Conservation (phyloP, 352 stramenopile genomes). For the Phytophthora citricola region DNA sequence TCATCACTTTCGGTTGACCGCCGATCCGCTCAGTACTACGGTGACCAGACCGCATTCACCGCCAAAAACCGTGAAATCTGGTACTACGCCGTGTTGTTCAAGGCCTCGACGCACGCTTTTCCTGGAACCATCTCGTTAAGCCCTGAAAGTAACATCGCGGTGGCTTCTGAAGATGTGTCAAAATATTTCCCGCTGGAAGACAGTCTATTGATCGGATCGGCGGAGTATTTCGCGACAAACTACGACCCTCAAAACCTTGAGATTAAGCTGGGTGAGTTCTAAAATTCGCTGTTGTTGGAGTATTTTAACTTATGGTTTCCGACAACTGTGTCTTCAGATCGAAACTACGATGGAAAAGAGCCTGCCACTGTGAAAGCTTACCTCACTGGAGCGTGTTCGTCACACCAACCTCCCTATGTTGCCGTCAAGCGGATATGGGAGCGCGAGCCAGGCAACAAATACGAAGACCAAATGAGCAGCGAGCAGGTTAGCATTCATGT, state of each 20-base stretch:
- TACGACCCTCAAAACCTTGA: conserved; percentile 50
- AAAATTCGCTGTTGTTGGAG: not conserved
- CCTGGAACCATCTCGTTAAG: conserved; percentile 57
- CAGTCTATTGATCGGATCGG: conserved; percentile 58
- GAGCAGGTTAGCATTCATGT: conserved; percentile 55
- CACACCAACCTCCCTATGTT: conserved; percentile 64
- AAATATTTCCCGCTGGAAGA: conserved; percentile 72
- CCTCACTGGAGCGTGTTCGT: conserved; percentile 47
- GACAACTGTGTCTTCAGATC: conserved; percentile 46
- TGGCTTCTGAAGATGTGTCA: conserved; percentile 54
- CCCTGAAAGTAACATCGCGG: conserved; percentile 39
- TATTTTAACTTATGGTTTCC: conserved; percentile 10
- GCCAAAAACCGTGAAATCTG: conserved; percentile 54
- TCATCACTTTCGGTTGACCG: conserved; percentile 13
- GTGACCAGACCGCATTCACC: conserved; percentile 29
- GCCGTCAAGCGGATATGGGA: conserved; percentile 72
- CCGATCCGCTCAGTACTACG: conserved; percentile 33
- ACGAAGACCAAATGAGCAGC: conserved; percentile 77
- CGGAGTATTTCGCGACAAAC: conserved; percentile 55
- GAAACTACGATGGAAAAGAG: conserved; percentile 59
- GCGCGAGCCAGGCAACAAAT: conserved; percentile 83
- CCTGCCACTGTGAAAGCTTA: conserved; percentile 56
- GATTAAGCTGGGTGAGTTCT: conserved; percentile 52
- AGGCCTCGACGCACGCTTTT: conserved; percentile 55
- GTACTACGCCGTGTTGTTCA: conserved; percentile 84